Conservation (phyloP, 164 flowering plant genomes). For the Annona cherimola region DNA sequence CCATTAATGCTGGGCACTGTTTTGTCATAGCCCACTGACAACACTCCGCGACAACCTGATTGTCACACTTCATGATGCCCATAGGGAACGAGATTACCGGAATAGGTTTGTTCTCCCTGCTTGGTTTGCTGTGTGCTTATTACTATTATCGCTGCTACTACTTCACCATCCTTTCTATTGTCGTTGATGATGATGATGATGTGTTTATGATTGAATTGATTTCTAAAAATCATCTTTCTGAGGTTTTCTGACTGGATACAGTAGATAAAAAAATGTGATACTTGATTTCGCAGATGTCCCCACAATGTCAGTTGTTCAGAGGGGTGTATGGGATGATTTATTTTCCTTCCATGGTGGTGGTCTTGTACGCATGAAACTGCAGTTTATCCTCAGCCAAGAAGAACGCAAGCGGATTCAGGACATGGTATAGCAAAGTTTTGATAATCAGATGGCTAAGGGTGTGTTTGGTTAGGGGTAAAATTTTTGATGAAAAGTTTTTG, state of each 20-base stretch:
- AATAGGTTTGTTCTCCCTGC: constrained; percentile 38
- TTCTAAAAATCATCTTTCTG: constrained; percentile 3
- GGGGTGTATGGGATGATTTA: constrained; percentile 66
- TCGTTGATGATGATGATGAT: background rate
- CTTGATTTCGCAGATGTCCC: constrained; percentile 40
- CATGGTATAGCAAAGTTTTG: constrained; percentile 37
- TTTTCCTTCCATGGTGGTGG: constrained; percentile 73
- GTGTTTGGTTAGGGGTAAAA: too few species aligned
- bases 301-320: constrained; percentile 54
- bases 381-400: constrained; percentile 65
- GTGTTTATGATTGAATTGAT: background rate
- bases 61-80: constrained; percentile 44
- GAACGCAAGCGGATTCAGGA: constrained; percentile 54
- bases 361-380: constrained; percentile 61
- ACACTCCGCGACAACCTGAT: constrained; percentile 58
- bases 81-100: constrained; percentile 58
- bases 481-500: too few species aligned
- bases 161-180: background rate
- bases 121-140: background rate
- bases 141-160: background rate
- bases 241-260: background rate
- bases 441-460: background rate
- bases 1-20: background rate
- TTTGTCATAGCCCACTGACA: constrained; percentile 45
- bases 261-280: background rate